Evolutionary conservation across 2,329 filamentous ascomycete genomes (phyloP), one percentile per base, ranked within the genome.

Genomic region (Colletotrichum lini): DNA sequence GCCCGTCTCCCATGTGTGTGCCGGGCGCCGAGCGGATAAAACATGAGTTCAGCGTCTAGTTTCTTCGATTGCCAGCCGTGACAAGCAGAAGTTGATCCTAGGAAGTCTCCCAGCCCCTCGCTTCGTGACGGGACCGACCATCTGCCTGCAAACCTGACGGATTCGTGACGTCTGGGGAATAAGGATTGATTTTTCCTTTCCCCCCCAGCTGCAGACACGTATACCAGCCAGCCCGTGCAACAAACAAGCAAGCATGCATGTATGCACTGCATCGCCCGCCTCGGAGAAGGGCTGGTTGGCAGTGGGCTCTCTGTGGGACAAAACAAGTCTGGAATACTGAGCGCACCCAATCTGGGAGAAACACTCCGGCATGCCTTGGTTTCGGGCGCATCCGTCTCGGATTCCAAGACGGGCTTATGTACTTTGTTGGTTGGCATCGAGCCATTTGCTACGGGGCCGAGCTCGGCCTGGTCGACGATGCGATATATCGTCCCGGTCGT

Each of bases 281-380:
- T 52, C 42, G 18, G 47, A 50, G 50, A 65, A 13, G 21, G 18
- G 18, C 9, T 16, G 21, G 45, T n/a, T 23, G 44, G 50, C 30
- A 54, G 52, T 42, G 45, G 40, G 35, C 21, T 53, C 50, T 42
- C 18, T 26, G 49, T 56, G 30, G 49, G 30, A 67, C 65, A 23
- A 18, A 7, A 42, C 61, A 26, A 18, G 15, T 16, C 30, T 30
- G 30, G 9, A 54, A 30, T 54, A 10, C 52, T 38, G 10, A 38
- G 52, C 52, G 38, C 52, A 38, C 18, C 38, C 65, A 54, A 64
- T 64, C 21, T 53, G 45, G 53, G 21, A 71, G 69, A 71, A 64
- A 71, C 58, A 54, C 61, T 49, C 15, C 18, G 42, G 40, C 38
- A 49, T 58, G 65, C 45, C 47, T 64, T 26, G 30, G 26, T 57